Conservation (phyloP, 73 alveolate species). For the Stentor coeruleus region DNA sequence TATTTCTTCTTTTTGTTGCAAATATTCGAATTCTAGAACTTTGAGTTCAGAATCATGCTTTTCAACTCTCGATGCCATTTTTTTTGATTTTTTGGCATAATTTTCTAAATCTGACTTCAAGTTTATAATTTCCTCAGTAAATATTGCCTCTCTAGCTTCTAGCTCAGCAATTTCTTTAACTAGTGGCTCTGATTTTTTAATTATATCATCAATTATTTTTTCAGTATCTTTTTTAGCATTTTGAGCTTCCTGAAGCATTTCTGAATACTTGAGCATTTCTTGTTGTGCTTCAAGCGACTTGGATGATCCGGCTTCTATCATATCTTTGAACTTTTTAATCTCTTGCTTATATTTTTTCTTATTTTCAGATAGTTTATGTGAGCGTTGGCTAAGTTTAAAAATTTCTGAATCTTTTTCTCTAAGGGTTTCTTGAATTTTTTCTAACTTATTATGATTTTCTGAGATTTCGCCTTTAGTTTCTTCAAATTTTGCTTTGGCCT, state of each 20-base stretch:
- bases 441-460: not conserved
- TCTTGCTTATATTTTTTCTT: not conserved
- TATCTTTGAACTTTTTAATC: not conserved
- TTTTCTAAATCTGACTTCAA: not conserved
- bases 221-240: not conserved
- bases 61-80: not conserved
- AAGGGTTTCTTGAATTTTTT: slow-evolving; percentile 4
- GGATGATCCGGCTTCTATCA: not conserved
- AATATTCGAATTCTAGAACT: too few relatives aligned
- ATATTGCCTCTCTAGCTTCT: not conserved
- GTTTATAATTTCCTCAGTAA: not conserved
- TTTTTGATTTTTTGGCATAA: not conserved
- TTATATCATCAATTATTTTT: not conserved
- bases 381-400: too few relatives aligned
- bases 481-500: not conserved
- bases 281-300: not conserved
- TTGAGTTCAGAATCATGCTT: not conserved
- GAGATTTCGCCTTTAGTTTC: not conserved
- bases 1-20: not conserved
- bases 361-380: not conserved
- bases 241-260: slow-evolving; percentile 1
- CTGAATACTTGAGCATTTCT: not conserved
- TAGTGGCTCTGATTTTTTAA: not conserved
- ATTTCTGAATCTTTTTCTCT: not conserved
- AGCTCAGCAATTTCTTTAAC: not conserved